Evolutionary conservation across 768 basidiomycete species (phyloP).

Genomic region (Vararia minispora): DNA sequence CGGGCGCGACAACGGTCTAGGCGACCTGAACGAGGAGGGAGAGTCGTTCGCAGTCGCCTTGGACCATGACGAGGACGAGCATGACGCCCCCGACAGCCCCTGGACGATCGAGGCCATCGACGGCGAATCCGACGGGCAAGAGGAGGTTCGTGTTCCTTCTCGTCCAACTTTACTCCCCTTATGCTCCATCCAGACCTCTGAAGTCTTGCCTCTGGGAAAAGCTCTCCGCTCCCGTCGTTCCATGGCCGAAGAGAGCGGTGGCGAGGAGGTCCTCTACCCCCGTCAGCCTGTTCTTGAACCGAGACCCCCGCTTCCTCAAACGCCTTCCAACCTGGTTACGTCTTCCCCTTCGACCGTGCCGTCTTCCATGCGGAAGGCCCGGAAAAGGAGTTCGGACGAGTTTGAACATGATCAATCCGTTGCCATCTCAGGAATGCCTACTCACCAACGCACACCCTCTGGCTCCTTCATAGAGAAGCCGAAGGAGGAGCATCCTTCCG

Average conservation of each 20-base stretch:
- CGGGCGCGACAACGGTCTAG: slow-evolving; percentile 24
- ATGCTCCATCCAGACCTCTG: slow-evolving; percentile 25
- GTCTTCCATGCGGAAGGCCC: slow-evolving; percentile 13
- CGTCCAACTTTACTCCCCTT: slow-evolving; percentile 6
- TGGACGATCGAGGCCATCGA: slow-evolving; percentile 87
- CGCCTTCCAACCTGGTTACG: neutral
- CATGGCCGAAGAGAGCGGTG: slow-evolving; percentile 74
- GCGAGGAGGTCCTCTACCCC: slow-evolving; percentile 84
- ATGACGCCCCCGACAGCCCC: slow-evolving; percentile 61
- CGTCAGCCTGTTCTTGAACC: slow-evolving; percentile 35
- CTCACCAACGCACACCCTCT: slow-evolving; percentile 10
- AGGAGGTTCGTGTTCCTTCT: slow-evolving; percentile 39
- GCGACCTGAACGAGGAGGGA: slow-evolving; percentile 22
- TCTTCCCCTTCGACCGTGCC: slow-evolving; percentile 12
- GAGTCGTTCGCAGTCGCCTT: slow-evolving; percentile 16
- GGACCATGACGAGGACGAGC: slow-evolving; percentile 32
- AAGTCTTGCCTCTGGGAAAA: slow-evolving; percentile 33
- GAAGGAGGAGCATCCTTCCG: slow-evolving; percentile 17
- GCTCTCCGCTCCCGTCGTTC: slow-evolving; percentile 52
- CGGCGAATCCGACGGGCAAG: slow-evolving; percentile 60
- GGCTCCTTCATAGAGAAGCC: slow-evolving; percentile 29
- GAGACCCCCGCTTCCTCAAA: slow-evolving; percentile 1
- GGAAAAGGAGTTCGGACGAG: slow-evolving; percentile 23
- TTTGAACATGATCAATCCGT: slow-evolving; percentile 20
- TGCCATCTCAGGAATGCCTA: slow-evolving; percentile 11